Evolutionary conservation across 169 alveolate species (phyloP).

Genomic region (Amoebophrya sp.): DNA sequence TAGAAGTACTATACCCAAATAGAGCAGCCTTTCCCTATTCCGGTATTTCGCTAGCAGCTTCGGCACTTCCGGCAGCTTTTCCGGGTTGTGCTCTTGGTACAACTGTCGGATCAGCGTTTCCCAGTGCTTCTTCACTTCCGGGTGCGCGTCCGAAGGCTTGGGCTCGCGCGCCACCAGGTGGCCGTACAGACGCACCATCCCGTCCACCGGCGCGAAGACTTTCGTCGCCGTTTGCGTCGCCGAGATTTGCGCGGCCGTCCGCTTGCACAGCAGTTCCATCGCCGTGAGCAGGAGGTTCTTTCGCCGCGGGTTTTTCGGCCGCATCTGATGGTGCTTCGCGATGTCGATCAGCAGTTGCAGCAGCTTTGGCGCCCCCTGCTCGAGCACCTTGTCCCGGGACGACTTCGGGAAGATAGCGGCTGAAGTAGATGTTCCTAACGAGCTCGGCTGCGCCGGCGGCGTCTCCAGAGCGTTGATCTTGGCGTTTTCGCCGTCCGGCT

Average conservation of each 20-base stretch:
- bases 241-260: not conserved
- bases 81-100: not conserved
- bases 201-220: not conserved
- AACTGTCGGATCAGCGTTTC: not conserved
- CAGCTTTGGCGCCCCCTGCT: not conserved
- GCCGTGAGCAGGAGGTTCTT: not conserved
- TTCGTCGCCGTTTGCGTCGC: not conserved
- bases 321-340: not conserved
- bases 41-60: not conserved
- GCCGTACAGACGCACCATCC: not conserved
- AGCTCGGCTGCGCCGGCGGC: too few relatives aligned
- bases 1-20: not conserved
- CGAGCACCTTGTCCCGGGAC: too few relatives aligned
- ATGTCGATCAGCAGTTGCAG: not conserved
- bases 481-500: too few relatives aligned
- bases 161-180: not conserved
- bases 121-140: not conserved
- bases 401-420: too few relatives aligned
- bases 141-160: not conserved
- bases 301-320: not conserved
- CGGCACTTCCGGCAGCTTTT: not conserved
- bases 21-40: not conserved
- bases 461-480: too few relatives aligned
- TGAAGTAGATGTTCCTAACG: too few relatives aligned
- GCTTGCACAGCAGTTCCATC: not conserved